Evolutionary conservation across 2,329 filamentous ascomycete genomes (phyloP), one percentile per base, ranked within the genome.

Genomic region (Penicillium olsonii): DNA sequence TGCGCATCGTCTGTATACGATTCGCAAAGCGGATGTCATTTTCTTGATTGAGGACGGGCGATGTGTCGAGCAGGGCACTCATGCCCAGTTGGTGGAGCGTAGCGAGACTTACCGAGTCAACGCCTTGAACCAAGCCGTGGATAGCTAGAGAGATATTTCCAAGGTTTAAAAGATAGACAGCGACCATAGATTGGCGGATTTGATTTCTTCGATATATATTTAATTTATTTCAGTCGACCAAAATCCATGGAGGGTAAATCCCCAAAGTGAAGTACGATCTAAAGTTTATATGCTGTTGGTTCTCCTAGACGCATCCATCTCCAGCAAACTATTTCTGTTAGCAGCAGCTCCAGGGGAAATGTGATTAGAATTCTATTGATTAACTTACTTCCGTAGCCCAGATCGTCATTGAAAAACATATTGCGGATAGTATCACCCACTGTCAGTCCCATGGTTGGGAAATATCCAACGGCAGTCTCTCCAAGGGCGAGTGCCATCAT

Each of bases 1-100:
- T 43, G 67, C 70, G 1, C 70, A 73, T 57, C 64, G 70, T n/a
- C 53, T 73, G 45, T 64, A 68, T 37, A 73, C 70, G 4, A 71
- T 72, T 22, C 86, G 87, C 64, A 85, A 90, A 59, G 87, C 88
- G 2, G 85, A 92, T 64, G 75, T 86, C 15, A 92, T 92, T 41
- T 90, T 87, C 59, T 84, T 92, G 4, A 81, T 92, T 35, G 87
- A 87, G 26, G 78, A 83, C 49, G 85, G 87, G 1, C 79, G 64
- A 24, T 78, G 87, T 40, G 75, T 83, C 2, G 84, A 87, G 62
- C 69, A 74, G 42, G 84, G 86, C n/a, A 78, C 77, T 17, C 83
- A 87, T 62, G 72, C 75, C 2, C 81, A 86, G 61, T 69, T 87
- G 54, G 69, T 86, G 37, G 68, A 57, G 45, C 49, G 62, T 15